Base-by-base conservation (phyloP, 129 eudicot species). In the Flaveria linearis region DNA sequence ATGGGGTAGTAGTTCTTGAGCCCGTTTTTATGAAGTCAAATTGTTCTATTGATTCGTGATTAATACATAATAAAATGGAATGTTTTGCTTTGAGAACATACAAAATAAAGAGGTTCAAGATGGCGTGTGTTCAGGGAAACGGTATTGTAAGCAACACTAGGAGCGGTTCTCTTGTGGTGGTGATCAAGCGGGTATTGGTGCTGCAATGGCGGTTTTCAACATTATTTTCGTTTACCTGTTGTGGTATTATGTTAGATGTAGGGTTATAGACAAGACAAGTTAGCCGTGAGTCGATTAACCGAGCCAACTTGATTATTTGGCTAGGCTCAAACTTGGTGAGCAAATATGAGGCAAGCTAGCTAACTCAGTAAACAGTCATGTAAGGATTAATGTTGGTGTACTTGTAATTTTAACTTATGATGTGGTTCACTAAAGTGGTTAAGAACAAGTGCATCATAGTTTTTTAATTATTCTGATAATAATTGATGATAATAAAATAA, bases 1-100 rank as follows among this genome's bases (percentile, higher is more conserved):
- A 78, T 94, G 99, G 97, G 87, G 84, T 20, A 60, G 81, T 18
- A 84, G 82, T 69, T 77, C 84, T 61, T 87, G 72, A 78, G 64
- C n/a, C 6, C 22, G 56, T 55, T 20, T 67, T 69, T 12, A 12
- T 43, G 69, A 26, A 72, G 51, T 23, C 36, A 18, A 16, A 60
- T 47, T 36, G 3, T 20, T 65, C 1, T 33, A 57, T 60, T 23
- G 51, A 70, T 71, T 76, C 22, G 2, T 36, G 10, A 15, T 36
- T 42, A 16, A 28, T 63, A 16, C 69, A 26, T 43, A 47, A 52
- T 23, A 53, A 3, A 33, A 1, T 6, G 23, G 12, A 6, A 43
- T 68, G 28, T 41, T 63, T 23, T 65, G 74, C 50, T 73, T 65
- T 17, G 50, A 70, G 22, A 33, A 50, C 28, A 43, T 58, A 41